Evolutionary conservation across 306 rosid species (phyloP), one percentile per base, ranked within the genome.

Genomic region (Sicyos baderoa): DNA sequence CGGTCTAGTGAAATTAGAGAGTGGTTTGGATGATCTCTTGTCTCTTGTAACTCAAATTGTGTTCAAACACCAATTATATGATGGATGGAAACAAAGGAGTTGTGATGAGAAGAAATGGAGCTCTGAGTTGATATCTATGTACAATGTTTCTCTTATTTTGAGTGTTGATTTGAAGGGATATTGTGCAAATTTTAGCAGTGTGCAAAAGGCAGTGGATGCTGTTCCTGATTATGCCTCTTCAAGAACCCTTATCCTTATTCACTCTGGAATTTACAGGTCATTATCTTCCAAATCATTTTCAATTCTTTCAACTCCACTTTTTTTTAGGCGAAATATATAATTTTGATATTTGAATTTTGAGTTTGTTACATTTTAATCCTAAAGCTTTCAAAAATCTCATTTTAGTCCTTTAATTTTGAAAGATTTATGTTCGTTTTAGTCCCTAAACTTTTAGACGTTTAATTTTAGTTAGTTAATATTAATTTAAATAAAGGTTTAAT

Each of bases 181-280:
- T n/a, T n/a, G 84, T 60, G 87, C 74, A 12, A 86, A 89, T 76
- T 91, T 89, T 45, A 87, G 78, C 29, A 86, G 86, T 44, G 82
- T 91, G 69, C 95, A 91, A 18, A 79, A 79, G 76, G 96, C 89
- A 12, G 76, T 89, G n/a, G 83, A 91, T 27, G 84, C 88, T 72
- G 95, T 72, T 76, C 95, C 95, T 69, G 86, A 84, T 60, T 71
- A 53, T 57, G 82, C 82, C 68, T 59, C 72, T 14, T 59, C 72
- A 45, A 73, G 73, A 75, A 91, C 90, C 12, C 89, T 86, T 40
- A 82, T 89, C 84, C 54, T 82, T 37, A 54, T 91, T 14, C 80
- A 87, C 70, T 76, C 83, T 27, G 86, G 86, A 18, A 66, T 77
- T 55, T 76, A 78, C 80, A 80, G 85, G 86, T 78, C 49, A 70